phyloP scores from a whole-genome alignment of 2,329 filamentous ascomycete species.

The Pseudogymnoascus sp. region DNA sequence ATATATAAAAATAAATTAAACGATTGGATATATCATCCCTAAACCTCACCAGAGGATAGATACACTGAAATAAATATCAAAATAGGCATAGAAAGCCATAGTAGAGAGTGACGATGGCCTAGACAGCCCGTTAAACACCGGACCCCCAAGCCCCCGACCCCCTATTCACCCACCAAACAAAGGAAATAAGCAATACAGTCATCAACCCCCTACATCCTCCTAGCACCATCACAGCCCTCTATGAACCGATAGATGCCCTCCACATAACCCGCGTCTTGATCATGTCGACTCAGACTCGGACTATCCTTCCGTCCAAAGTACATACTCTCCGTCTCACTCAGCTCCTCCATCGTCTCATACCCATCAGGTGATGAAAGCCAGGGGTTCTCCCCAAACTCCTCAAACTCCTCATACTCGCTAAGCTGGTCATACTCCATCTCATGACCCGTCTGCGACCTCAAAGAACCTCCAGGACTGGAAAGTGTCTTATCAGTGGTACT shows the following conservation, averaged over 20 bases:
- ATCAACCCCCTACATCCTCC: slow-evolving; percentile 13
- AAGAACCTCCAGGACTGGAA: slow-evolving; percentile 30
- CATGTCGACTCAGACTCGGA: slow-evolving; percentile 35
- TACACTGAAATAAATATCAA: background rate
- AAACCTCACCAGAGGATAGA: slow-evolving; percentile 3
- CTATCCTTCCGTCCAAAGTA: slow-evolving; percentile 20
- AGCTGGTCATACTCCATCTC: slow-evolving; percentile 23
- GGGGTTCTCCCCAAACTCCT: slow-evolving; percentile 18
- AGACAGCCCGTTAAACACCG: background rate
- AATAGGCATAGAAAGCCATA: background rate
- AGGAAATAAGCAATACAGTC: background rate
- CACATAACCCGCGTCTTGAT: slow-evolving; percentile 46
- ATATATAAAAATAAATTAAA: background rate
- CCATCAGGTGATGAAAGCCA: slow-evolving; percentile 24
- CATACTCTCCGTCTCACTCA: slow-evolving; percentile 24
- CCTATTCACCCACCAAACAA: background rate
- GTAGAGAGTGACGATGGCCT: slow-evolving; percentile 4
- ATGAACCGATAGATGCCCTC: slow-evolving; percentile 61
- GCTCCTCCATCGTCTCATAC: slow-evolving; percentile 25
- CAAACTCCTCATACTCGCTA: slow-evolving; percentile 22
- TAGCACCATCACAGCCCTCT: slow-evolving; percentile 47
- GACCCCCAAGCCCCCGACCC: background rate
- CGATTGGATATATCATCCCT: slow-evolving; percentile 3
- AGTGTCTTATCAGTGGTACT: slow-evolving; percentile 44
- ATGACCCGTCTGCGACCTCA: slow-evolving; percentile 32